phyloP scores from a whole-genome alignment of 2,329 filamentous ascomycete species.

The Orbilia quercus region DNA sequence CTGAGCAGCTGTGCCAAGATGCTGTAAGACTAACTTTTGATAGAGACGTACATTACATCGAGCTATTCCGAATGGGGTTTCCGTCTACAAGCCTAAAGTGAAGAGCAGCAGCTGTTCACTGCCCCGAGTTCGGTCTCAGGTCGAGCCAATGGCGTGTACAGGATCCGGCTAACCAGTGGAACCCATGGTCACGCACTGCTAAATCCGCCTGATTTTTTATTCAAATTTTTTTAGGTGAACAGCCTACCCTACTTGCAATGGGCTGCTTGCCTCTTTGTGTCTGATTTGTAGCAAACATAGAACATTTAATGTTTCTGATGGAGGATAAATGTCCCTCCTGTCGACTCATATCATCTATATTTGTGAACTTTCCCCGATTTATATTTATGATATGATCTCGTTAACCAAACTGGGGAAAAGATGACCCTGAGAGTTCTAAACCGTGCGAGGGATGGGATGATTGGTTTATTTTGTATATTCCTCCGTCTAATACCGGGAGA shows the following conservation, averaged over 20 bases:
- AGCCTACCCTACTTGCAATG: neutral
- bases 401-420: slow-evolving; percentile 30
- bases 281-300: neutral
- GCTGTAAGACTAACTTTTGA: slow-evolving; percentile 12
- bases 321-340: neutral
- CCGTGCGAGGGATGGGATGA: slow-evolving; percentile 16
- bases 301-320: slow-evolving; percentile 25
- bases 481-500: slow-evolving; percentile 24
- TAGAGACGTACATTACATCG: slow-evolving; percentile 16
- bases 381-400: slow-evolving; percentile 44
- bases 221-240: too few species aligned
- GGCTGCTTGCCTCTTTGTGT: slow-evolving; percentile 9
- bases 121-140: slow-evolving; percentile 14
- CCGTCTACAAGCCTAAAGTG: slow-evolving; percentile 26
- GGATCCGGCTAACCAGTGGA: slow-evolving; percentile 49
- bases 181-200: slow-evolving; percentile 48
- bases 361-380: neutral
- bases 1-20: slow-evolving; percentile 40
- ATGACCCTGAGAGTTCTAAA: slow-evolving; percentile 20
- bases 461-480: slow-evolving; percentile 33
- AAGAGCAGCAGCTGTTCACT: slow-evolving; percentile 20
- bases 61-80: slow-evolving; percentile 28
- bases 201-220: too few species aligned
- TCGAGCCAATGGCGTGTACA: slow-evolving; percentile 31
- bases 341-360: neutral